These are phyloP conservation scores for Hypoxylon sp. DNA, from an alignment of 2,329 filamentous ascomycete species.

Conservation along the genomic window DNA sequence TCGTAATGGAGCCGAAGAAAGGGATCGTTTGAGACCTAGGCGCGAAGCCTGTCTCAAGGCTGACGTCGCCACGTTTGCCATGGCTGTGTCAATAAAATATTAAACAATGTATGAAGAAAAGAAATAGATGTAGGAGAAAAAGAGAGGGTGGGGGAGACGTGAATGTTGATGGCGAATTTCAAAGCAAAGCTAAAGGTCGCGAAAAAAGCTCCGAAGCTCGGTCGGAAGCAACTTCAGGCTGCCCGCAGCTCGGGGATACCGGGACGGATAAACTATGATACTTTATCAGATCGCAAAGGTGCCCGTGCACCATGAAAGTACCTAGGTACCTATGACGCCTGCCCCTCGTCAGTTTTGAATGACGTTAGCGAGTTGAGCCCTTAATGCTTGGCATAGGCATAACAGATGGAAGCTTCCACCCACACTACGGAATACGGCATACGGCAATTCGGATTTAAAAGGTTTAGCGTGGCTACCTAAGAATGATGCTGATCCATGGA, in stretches of 20 bases:
- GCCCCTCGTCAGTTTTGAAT: slow-evolving; percentile 33
- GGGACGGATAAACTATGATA: slow-evolving; percentile 38
- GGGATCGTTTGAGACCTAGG: slow-evolving; percentile 61
- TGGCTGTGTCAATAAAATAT: slow-evolving; percentile 52
- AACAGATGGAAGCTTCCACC: slow-evolving; percentile 12
- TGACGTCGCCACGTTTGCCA: slow-evolving; percentile 76
- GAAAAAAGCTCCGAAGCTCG: slow-evolving; percentile 42
- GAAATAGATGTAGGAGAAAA: slow-evolving; percentile 41
- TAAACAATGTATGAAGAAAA: slow-evolving; percentile 37
- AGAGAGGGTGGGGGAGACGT: slow-evolving; percentile 37
- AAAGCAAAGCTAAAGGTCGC: slow-evolving; percentile 32
- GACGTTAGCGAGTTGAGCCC: slow-evolving; percentile 32
- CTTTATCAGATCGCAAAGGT: background rate
- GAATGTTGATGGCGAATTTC: slow-evolving; percentile 35
- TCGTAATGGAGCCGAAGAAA: slow-evolving; percentile 55
- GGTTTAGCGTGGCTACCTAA: background rate
- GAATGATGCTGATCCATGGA: slow-evolving; percentile 14
- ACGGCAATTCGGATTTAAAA: slow-evolving; percentile 26
- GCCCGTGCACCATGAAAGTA: background rate
- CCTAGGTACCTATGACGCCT: slow-evolving; percentile 28
- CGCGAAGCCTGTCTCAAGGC: slow-evolving; percentile 81
- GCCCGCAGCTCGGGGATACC: slow-evolving; percentile 41
- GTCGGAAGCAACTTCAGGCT: slow-evolving; percentile 25
- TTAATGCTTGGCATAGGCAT: slow-evolving; percentile 29
- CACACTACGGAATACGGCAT: slow-evolving; percentile 18